These are phyloP conservation scores for Stephania yunnanensis DNA, from an alignment of 164 flowering plant genomes.

Conservation along the genomic window DNA sequence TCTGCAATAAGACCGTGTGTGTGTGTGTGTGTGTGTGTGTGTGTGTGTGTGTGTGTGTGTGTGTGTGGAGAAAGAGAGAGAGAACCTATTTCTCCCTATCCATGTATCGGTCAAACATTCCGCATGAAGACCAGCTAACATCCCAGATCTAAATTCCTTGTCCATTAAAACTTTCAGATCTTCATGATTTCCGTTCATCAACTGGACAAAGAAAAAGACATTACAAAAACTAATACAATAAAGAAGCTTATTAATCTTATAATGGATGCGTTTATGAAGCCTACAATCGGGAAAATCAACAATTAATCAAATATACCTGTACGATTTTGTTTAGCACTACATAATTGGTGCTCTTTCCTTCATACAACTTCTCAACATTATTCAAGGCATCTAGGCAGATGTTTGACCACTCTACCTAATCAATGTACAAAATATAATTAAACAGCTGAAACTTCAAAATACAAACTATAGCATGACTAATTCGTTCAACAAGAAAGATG, in stretches of 20 bases:
- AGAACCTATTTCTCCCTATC: conserved; percentile 82
- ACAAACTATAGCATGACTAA: background rate
- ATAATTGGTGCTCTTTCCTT: conserved; percentile 58
- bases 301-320: conserved; percentile 38
- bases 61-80: conserved; percentile 22
- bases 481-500: background rate
- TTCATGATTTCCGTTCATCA: conserved; percentile 62
- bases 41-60: too few species aligned
- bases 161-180: conserved; percentile 59
- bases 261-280: background rate
- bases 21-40: background rate
- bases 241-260: background rate
- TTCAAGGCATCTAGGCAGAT: conserved; percentile 50
- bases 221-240: too few species aligned
- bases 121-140: conserved; percentile 56
- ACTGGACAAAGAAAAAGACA: conserved; percentile 29
- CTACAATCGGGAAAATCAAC: background rate
- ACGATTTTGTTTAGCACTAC: conserved; percentile 56
- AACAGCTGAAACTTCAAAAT: background rate
- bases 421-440: conserved; percentile 6
- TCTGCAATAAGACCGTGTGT: background rate
- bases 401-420: conserved; percentile 82
- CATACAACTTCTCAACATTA: conserved; percentile 47
- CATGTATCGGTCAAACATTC: conserved; percentile 96
- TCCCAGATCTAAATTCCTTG: conserved; percentile 68